Evolutionary conservation across 805 yeast genomes (phyloP), one percentile per base, ranked within the genome.

Genomic region (Candida tammaniensis): DNA sequence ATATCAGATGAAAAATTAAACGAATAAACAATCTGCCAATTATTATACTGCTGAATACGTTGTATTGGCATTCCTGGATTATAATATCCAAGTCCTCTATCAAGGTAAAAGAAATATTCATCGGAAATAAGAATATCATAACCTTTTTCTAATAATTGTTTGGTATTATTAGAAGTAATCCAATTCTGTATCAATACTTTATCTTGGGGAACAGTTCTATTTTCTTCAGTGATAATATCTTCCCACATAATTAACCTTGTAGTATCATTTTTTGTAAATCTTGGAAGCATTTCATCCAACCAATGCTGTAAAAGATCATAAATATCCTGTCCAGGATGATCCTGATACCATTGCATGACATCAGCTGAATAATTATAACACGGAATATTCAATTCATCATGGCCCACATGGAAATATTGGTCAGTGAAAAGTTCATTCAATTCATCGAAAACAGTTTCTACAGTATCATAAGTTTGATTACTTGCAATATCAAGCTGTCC

Each of bases 211-310:
- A 66, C 31, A 11, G 44, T 38, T 9, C 54, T 44, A 21, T 41
- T 43, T 6, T 42, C 39, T 2, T 42, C 28, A 12, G 52, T 46
- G 5, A 56, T 39, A 16, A 55, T 41, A 42, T 67, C 72, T 39
- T 64, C 66, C 72, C 72, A 67, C 67, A 64, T 62, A n/a, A 53
- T 55, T 5, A 66, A 41, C 26, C 56, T 46, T 10, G 46, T 34
- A 9, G 33, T 17, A 4, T 27, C 19, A 24, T 51, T 45, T 15
- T 39, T 40, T 4, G 24, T 20, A 46, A 58, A 59, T 17, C 64
- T 60, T 2, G 69, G 67, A 3, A 53, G 26, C 2, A 62, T 46
- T 8, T 44, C 40, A 42, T 66, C 66, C 11, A 65, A 36, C 61
- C 66, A 65, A 38, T 53, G 41, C 36, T 62, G 51, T 5, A 54